Base-by-base conservation (phyloP, 1,284 basidiomycete species). In the Puccinia polysora region DNA sequence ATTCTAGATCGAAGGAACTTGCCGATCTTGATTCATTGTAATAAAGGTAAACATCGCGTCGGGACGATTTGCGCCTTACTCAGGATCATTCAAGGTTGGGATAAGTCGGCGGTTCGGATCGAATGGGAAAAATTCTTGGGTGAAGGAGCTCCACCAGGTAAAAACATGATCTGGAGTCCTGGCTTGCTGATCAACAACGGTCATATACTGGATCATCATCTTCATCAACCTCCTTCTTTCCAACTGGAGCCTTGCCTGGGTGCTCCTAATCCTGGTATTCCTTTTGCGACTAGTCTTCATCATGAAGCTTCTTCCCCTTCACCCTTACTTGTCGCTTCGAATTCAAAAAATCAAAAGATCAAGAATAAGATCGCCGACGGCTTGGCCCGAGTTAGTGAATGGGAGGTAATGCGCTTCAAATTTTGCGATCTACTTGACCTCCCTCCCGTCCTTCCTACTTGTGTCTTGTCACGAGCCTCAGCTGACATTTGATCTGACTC, bases 161-260 rank as follows among this genome's bases (percentile, higher is more conserved):
- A 53, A 49, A 62, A 71, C 53, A 63, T 62, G 59, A 71, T 71
- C 12, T 71, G 68, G 68, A 71, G 68, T 40, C 68, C 68, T 6
- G 58, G 58, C n/a, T 49, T 58, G 15, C 23, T 40, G 23, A 47
- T 53, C 50, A 53, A 53, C 18, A 8, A 25, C 8, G 53, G 20
- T 52, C 49, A 25, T 10, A 36, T 15, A 50, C n/a, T n/a, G n/a
- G n/a, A 52, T 28, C 34, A 40, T 36, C 38, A 47, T 49, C 64
- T 47, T 1, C 64, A 36, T 38, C 14, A 40, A 43, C 15, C 43
- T 1, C 15, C 40, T 38, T 28, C 23, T 8, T 28, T 43, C 10
- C 58, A 59, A 6, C 38, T 8, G 14, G 7, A 43, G 25, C 38
- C 2, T 5, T 30, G 23, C 36, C 25, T 38, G 5, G 7, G 28